Percentiles rank a stretch among this genome's conserved stretches.
Evolutionary conservation across 176 grass and related monocot genomes (phyloP).

Genomic region (Rhynchospora breviuscula): DNA sequence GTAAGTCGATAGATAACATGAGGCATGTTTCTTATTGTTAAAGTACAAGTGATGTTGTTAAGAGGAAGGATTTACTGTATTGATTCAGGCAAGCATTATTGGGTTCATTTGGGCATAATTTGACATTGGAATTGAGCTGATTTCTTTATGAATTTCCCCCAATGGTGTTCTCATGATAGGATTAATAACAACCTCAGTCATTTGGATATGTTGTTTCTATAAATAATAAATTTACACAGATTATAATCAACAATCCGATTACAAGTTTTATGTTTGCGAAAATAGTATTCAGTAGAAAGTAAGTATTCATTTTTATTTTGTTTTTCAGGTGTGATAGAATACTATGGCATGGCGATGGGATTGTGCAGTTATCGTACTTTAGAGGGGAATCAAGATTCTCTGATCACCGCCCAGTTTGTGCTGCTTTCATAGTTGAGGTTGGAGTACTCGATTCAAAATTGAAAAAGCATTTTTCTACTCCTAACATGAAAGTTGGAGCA

Average conservation of each 20-base stretch:
- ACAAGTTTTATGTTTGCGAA: background rate
- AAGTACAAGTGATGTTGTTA: background rate
- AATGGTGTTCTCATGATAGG: background rate
- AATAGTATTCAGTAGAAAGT: background rate
- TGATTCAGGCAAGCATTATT: background rate
- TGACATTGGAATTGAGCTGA: background rate
- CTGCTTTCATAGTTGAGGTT: slow-evolving; percentile 57
- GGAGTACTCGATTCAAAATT: slow-evolving; percentile 33
- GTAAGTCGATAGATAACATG: slow-evolving; percentile 20
- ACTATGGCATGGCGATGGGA: slow-evolving; percentile 79
- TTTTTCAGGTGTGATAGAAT: slow-evolving; percentile 73
- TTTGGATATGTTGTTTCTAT: background rate
- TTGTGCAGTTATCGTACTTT: slow-evolving; percentile 74
- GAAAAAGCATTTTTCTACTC: slow-evolving; percentile 29
- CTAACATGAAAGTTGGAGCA: slow-evolving; percentile 76
- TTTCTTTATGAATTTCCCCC: background rate
- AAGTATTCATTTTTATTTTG: background rate
- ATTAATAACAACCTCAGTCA: background rate
- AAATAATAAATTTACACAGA: background rate
- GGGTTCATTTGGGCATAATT: background rate
- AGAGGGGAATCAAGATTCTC: slow-evolving; percentile 89
- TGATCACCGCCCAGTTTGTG: slow-evolving; percentile 78
- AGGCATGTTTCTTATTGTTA: background rate
- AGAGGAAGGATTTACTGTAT: background rate
- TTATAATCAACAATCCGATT: background rate